Evolutionary conservation across 1,284 basidiomycete species (phyloP), one percentile per base, ranked within the genome.

Genomic region (Ustilago trichophora): DNA sequence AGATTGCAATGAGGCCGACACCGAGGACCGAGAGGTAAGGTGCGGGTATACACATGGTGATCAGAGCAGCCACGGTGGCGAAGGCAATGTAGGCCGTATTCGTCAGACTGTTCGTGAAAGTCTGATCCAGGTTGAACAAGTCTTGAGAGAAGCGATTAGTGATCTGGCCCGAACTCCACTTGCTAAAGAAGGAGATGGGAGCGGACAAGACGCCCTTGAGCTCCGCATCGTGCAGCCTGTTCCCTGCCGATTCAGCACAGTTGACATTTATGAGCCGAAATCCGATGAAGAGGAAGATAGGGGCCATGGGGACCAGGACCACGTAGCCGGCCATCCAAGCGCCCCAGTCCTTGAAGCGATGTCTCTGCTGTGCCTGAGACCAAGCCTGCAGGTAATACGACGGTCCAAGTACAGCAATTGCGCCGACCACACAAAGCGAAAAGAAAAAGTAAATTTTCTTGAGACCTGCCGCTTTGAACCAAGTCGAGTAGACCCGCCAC

Each of bases 121-220:
- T 56, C 35, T 48, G 57, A 27, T 75, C 73, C 15, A 75, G 22
- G 32, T 65, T 58, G 45, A 67, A 71, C 24, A 76, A 47, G 21
- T 75, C 73, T 24, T 75, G 73, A 25, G 74, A 76, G 35, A 75
- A 75, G 40, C 73, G 65, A 26, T 75, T 75, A 34, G 67, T 43
- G 48, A 76, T 66, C 29, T 64, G 65, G 2, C 75, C 75, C 19
- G 55, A 34, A 12, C 56, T 53, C 42, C 59, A 71, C 24, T 51
- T 60, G 27, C 45, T 44, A 43, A 76, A 76, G 47, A 71, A 71
- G 12, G 54, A 58, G 8, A 76, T 31, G 2, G 68, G 60, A 22
- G 75, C 60, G 1, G 38, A 45, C 18, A 71, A 45, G 1, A 73
- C 60, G 18, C 58, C 68, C 12, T 27, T 43, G 8, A 72, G 53